phyloP scores from a whole-genome alignment of 106 monocot species.

The Chionographis japonica region DNA sequence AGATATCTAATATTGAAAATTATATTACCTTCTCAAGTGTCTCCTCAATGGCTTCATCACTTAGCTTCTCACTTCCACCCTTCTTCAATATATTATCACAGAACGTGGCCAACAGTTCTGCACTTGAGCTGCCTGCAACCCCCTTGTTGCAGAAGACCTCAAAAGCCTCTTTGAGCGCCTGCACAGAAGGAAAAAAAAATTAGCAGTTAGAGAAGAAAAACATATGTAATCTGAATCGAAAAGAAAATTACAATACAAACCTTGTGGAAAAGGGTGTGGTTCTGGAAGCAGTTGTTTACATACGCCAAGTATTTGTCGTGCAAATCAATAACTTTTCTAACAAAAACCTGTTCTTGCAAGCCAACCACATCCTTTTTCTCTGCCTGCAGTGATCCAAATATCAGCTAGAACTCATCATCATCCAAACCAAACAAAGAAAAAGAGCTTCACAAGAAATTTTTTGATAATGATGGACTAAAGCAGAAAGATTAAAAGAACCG shows the following conservation, averaged over 20 bases:
- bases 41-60: conserved; percentile 81
- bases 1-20: neutral
- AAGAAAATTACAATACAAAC: conserved; percentile 10
- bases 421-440: too few relatives aligned
- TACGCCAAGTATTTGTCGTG: conserved; percentile 72
- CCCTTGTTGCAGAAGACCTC: conserved; percentile 76
- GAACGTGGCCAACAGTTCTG: conserved; percentile 67
- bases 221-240: too few relatives aligned
- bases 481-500: too few relatives aligned
- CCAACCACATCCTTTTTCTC: conserved; percentile 70
- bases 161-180: conserved; percentile 80
- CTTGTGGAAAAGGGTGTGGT: conserved; percentile 73
- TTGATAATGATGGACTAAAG: too few relatives aligned
- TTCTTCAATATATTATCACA: conserved; percentile 82
- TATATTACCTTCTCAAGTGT: conserved; percentile 56
- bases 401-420: neutral
- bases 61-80: conserved; percentile 69
- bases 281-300: conserved; percentile 66
- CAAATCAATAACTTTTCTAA: conserved; percentile 69
- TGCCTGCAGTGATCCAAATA: conserved; percentile 22
- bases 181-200: neutral
- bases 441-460: too few relatives aligned
- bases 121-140: conserved; percentile 62
- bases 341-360: conserved; percentile 74
- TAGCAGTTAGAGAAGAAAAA: neutral